phyloP scores from a whole-genome alignment of 345 rosid genomes.

The Acer saccharum region DNA sequence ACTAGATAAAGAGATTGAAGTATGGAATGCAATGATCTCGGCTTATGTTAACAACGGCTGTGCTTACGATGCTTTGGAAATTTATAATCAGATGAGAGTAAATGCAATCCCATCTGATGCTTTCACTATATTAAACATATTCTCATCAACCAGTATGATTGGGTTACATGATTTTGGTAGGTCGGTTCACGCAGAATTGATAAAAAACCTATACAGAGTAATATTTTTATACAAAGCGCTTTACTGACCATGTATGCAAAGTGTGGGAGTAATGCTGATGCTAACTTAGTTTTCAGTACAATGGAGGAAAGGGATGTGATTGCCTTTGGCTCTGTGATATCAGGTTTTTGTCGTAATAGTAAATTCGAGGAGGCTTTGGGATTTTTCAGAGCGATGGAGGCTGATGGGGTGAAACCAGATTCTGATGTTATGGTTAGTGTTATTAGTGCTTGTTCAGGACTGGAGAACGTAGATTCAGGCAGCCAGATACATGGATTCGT shows the following conservation, averaged over 20 bases:
- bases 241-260: slow-evolving; percentile 59
- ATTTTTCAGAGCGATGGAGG: slow-evolving; percentile 49
- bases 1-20: slow-evolving; percentile 47
- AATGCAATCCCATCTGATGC: slow-evolving; percentile 45
- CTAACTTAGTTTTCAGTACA: slow-evolving; percentile 43
- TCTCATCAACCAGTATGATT: slow-evolving; percentile 50
- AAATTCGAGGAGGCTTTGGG: slow-evolving; percentile 55
- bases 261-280: slow-evolving; percentile 48
- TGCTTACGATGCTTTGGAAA: slow-evolving; percentile 41
- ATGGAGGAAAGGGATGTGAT: slow-evolving; percentile 62
- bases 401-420: slow-evolving; percentile 54
- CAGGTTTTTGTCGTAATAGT: slow-evolving; percentile 64
- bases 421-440: slow-evolving; percentile 62
- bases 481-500: slow-evolving; percentile 54
- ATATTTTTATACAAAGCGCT: slow-evolving; percentile 49
- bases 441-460: slow-evolving; percentile 53
- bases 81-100: slow-evolving; percentile 51
- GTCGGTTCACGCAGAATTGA: slow-evolving; percentile 63
- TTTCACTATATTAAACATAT: slow-evolving; percentile 58
- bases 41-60: slow-evolving; percentile 53
- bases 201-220: slow-evolving; percentile 52
- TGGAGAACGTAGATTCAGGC: slow-evolving; percentile 51
- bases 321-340: slow-evolving; percentile 75
- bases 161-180: slow-evolving; percentile 51
- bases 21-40: slow-evolving; percentile 79